Percentiles rank a stretch among this genome's conserved stretches.
Conservation (phyloP, 1,139 yeast genomes). For the Barnettozyma hawaiiensis region DNA sequence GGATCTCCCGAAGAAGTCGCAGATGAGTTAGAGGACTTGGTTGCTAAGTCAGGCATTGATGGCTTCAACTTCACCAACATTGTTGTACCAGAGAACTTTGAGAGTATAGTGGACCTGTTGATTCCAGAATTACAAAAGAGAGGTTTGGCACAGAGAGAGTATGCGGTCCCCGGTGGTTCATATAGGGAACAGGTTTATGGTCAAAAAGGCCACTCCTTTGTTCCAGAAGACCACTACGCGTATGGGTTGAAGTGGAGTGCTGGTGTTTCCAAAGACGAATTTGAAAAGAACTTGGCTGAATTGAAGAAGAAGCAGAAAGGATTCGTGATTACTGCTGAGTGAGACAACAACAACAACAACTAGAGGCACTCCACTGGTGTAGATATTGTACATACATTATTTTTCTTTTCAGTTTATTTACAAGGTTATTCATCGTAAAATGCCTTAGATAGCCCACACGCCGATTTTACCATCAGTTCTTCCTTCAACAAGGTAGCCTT, state of each 20-base stretch:
- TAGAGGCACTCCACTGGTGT: neutral
- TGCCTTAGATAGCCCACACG: constrained; percentile 48
- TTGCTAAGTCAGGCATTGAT: constrained; percentile 31
- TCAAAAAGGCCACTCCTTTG: constrained; percentile 12
- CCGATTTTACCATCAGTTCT: constrained; percentile 52
- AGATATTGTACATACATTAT: neutral
- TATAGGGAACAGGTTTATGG: constrained; percentile 15
- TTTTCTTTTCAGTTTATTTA: too few relatives aligned
- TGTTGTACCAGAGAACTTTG: constrained; percentile 30
- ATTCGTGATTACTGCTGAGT: constrained; percentile 8
- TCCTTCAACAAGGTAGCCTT: constrained; percentile 62
- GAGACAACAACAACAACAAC: too few relatives aligned
- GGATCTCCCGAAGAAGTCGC: constrained; percentile 30
- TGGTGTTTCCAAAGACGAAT: constrained; percentile 13
- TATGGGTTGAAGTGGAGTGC: constrained; percentile 14
- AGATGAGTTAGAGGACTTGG: constrained; percentile 30
- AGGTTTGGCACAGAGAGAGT: constrained; percentile 30
- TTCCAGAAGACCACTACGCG: constrained; percentile 15
- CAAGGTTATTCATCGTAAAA: neutral
- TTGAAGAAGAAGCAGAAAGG: constrained; percentile 6
- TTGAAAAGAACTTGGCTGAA: constrained; percentile 6
- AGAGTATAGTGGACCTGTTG: constrained; percentile 30
- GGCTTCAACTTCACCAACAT: constrained; percentile 31
- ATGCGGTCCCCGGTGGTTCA: constrained; percentile 25
- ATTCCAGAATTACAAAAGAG: constrained; percentile 32